These are phyloP conservation scores for Epichloe typhina DNA, from an alignment of 2,329 filamentous ascomycete genomes.

Conservation along the genomic window DNA sequence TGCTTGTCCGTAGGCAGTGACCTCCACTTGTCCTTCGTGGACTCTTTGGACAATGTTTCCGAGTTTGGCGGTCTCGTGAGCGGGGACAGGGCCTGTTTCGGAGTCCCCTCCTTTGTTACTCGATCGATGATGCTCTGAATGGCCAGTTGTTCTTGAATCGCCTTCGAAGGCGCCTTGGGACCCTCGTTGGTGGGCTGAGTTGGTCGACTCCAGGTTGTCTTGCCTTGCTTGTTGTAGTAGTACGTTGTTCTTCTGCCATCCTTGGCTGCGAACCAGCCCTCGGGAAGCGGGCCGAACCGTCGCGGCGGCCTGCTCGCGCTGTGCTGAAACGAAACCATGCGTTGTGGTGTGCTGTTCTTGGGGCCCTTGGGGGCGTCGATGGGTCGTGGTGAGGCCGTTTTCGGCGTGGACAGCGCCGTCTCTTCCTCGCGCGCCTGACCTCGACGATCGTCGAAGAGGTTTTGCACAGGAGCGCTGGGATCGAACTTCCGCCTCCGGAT, in stretches of 20 bases:
- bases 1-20: slow-evolving; percentile 66
- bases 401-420: slow-evolving; percentile 21
- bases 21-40: slow-evolving; percentile 59
- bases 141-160: slow-evolving; percentile 51
- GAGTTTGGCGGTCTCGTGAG: slow-evolving; percentile 45
- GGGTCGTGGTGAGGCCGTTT: slow-evolving; percentile 29
- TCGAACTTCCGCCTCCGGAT: slow-evolving; percentile 85
- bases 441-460: slow-evolving; percentile 51
- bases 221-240: slow-evolving; percentile 70
- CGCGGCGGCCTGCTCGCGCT: slow-evolving; percentile 39
- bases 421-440: slow-evolving; percentile 29
- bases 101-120: slow-evolving; percentile 55
- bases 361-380: slow-evolving; percentile 44
- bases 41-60: slow-evolving; percentile 40
- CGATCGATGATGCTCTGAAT: slow-evolving; percentile 78
- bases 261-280: slow-evolving; percentile 74
- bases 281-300: slow-evolving; percentile 45
- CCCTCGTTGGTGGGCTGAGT: slow-evolving; percentile 53
- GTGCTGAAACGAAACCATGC: slow-evolving; percentile 38
- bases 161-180: slow-evolving; percentile 51
- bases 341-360: slow-evolving; percentile 45
- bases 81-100: slow-evolving; percentile 40
- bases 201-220: slow-evolving; percentile 72
- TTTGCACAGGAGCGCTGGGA: slow-evolving; percentile 44
- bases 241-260: slow-evolving; percentile 62